Conservation (phyloP, 2,329 filamentous ascomycete genomes). For the Neonectria punicea region DNA sequence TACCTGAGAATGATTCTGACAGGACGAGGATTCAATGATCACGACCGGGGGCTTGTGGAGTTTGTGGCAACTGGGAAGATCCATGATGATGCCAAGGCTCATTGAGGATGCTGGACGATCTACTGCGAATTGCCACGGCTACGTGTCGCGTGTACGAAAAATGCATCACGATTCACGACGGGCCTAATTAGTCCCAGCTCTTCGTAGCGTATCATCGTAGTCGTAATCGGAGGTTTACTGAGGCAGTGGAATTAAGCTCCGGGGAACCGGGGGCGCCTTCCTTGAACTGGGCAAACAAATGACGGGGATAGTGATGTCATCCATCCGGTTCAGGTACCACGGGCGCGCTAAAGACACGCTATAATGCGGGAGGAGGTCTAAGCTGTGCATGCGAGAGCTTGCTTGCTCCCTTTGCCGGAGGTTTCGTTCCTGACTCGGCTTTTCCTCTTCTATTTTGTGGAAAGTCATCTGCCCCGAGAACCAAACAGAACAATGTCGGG, state of each 20-base stretch:
- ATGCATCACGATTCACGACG: background rate
- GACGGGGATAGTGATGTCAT: slow-evolving; percentile 6
- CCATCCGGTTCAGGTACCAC: background rate
- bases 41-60: background rate
- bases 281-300: background rate
- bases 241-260: background rate
- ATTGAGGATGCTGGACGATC: no score
- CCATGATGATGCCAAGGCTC: background rate
- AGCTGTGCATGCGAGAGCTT: background rate
- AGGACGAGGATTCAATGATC: background rate
- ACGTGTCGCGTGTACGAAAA: background rate
- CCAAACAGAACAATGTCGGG: background rate
- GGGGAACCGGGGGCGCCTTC: background rate
- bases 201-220: background rate
- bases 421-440: background rate
- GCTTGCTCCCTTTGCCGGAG: background rate
- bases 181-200: background rate
- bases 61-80: background rate
- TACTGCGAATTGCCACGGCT: background rate
- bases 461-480: background rate
- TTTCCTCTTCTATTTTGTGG: no score
- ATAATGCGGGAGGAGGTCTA: background rate
- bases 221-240: background rate
- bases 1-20: no score
- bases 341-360: background rate